A percentile compares a stretch with the other conserved stretches of the same genome.
These are phyloP conservation scores for Trametes cubensis DNA, from an alignment of 768 basidiomycete genomes.

Conservation along the genomic window DNA sequence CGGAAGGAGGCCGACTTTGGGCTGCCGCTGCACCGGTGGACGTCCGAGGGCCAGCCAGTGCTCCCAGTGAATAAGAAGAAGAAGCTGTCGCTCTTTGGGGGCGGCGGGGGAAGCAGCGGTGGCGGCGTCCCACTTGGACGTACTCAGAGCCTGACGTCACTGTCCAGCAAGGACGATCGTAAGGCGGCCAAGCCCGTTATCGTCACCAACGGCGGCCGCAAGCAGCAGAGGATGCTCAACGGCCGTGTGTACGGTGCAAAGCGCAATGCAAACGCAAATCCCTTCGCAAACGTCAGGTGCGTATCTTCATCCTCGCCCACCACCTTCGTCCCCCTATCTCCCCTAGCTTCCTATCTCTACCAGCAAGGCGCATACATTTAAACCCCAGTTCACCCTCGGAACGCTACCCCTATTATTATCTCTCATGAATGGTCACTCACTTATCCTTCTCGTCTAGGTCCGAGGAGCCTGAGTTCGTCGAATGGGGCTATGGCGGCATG, in stretches of 20 bases:
- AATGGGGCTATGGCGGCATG: constrained; percentile 92
- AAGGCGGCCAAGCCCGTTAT: constrained; percentile 7
- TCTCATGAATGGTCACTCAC: not conserved
- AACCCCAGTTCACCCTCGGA: not conserved
- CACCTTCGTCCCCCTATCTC: not conserved
- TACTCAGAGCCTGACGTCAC: constrained; percentile 24
- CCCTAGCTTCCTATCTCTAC: not conserved
- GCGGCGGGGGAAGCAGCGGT: not conserved
- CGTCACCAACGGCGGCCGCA: constrained; percentile 19
- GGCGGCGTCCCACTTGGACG: constrained; percentile 28
- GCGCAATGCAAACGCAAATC: constrained; percentile 44
- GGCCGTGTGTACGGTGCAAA: constrained; percentile 77
- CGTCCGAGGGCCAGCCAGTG: constrained; percentile 24
- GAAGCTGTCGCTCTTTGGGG: constrained; percentile 14
- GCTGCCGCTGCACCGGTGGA: constrained; percentile 27
- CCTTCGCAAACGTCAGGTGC: constrained; percentile 55
- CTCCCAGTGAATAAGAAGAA: constrained; percentile 25
- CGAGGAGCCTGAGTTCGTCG: constrained; percentile 83
- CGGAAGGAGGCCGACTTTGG: constrained; percentile 28
- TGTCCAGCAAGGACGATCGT: constrained; percentile 19
- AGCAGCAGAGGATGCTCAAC: constrained; percentile 64
- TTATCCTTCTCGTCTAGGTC: constrained; percentile 29
- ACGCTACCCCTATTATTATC: not conserved
- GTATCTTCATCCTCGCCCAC: constrained; percentile 10
- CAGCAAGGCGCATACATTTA: not conserved